A percentile compares a stretch with the other conserved stretches of the same genome.
Evolutionary conservation across 2,329 filamentous ascomycete genomes (phyloP).

Genomic region (Monosporascus cannonballus): DNA sequence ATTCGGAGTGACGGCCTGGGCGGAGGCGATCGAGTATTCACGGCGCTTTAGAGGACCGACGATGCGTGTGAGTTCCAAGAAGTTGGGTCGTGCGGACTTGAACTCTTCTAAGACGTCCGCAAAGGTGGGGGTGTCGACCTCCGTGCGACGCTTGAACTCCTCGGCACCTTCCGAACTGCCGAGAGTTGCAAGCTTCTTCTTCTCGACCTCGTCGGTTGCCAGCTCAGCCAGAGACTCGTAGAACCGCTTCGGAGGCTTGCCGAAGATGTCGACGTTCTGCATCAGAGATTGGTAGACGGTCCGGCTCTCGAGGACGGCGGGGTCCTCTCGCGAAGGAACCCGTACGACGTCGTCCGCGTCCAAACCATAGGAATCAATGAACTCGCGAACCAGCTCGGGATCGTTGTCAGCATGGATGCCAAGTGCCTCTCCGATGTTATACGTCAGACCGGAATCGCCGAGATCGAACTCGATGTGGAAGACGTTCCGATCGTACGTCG

Average conservation of each 20-base stretch:
- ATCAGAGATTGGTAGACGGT: slow-evolving; percentile 88
- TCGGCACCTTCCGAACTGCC: slow-evolving; percentile 72
- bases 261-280: slow-evolving; percentile 95
- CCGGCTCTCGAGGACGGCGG: slow-evolving; percentile 69
- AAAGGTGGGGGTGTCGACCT: slow-evolving; percentile 87
- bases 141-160: slow-evolving; percentile 87
- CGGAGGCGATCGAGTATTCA: slow-evolving; percentile 98
- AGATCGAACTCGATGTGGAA: slow-evolving; percentile 99
- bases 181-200: slow-evolving; percentile 70
- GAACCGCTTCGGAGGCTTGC: slow-evolving; percentile 94
- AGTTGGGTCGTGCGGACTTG: slow-evolving; percentile 77
- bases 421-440: slow-evolving; percentile 95
- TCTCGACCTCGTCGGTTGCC: slow-evolving; percentile 75
- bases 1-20: slow-evolving; percentile 86
- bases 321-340: slow-evolving; percentile 78
- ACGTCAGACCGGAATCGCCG: slow-evolving; percentile 82
- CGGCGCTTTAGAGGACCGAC: slow-evolving; percentile 89
- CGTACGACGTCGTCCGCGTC: slow-evolving; percentile 81
- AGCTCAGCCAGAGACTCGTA: slow-evolving; percentile 89
- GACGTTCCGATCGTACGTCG: slow-evolving; percentile 92
- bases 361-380: slow-evolving; percentile 87
- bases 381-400: slow-evolving; percentile 67
- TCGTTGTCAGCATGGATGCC: slow-evolving; percentile 97
- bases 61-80: slow-evolving; percentile 84
- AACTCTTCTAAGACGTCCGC: slow-evolving; percentile 89